Conservation (phyloP, 768 basidiomycete species). For the Lyophyllum semitale region DNA sequence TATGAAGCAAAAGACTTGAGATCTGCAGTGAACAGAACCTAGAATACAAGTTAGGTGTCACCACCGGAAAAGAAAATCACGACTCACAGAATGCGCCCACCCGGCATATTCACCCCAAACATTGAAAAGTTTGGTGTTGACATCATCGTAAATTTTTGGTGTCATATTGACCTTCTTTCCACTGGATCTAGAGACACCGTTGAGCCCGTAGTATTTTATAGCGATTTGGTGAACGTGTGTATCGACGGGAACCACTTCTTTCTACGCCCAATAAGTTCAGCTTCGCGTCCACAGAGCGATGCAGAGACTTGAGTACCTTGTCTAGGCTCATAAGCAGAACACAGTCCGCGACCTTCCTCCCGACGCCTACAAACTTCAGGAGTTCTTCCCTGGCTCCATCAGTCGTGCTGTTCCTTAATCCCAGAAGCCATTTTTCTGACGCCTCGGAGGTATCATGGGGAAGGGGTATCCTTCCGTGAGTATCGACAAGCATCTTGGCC, state of each 20-base stretch:
- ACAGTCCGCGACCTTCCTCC: conserved; percentile 96
- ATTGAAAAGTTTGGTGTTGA: conserved; percentile 57
- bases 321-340: conserved; percentile 90
- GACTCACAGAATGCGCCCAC: conserved; percentile 80
- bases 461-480: conserved; percentile 35
- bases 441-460: conserved; percentile 36
- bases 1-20: conserved; percentile 66
- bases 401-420: conserved; percentile 51
- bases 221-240: conserved; percentile 95
- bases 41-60: background rate
- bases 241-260: conserved; percentile 90
- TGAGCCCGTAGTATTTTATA: conserved; percentile 72
- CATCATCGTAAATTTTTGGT: conserved; percentile 73
- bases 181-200: conserved; percentile 33
- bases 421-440: conserved; percentile 61
- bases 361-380: conserved; percentile 86
- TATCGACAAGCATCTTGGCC: conserved; percentile 72
- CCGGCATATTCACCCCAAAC: conserved; percentile 88
- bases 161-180: conserved; percentile 62
- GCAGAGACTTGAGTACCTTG: conserved; percentile 51
- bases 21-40: conserved; percentile 80
- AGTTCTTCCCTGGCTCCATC: conserved; percentile 71
- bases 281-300: background rate
- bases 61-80: background rate
- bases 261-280: conserved; percentile 39